Evolutionary conservation across 2,329 filamentous ascomycete species (phyloP).

Genomic region (Podosphaera fusca): DNA sequence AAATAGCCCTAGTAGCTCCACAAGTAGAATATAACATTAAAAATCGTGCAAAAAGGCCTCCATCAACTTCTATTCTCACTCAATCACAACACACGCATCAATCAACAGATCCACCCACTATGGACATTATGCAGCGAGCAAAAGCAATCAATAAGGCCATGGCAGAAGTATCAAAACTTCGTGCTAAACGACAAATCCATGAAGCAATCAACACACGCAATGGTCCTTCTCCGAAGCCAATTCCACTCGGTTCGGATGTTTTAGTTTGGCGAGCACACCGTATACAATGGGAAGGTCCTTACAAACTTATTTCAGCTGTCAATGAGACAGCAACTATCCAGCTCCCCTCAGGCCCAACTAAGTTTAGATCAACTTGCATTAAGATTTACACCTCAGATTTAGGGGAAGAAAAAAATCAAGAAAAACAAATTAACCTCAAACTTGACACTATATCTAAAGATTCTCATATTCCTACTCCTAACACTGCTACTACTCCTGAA

Average conservation of each 20-base stretch:
- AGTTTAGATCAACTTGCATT: not conserved
- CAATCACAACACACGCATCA: too few species aligned
- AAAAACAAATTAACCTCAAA: not conserved
- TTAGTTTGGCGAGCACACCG: conserved; percentile 2
- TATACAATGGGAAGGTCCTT: conserved; percentile 1
- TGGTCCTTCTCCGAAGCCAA: not conserved
- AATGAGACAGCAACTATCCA: not conserved
- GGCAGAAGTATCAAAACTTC: conserved; percentile 3
- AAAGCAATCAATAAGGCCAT: conserved; percentile 3
- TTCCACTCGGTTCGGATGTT: conserved; percentile 1
- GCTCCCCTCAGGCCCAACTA: not conserved
- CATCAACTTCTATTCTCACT: too few species aligned
- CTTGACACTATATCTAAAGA: too few species aligned
- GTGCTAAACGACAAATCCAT: not conserved
- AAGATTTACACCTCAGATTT: not conserved
- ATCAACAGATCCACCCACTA: too few species aligned
- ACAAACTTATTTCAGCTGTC: not conserved
- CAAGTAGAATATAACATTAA: too few species aligned
- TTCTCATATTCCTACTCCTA: too few species aligned
- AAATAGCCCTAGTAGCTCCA: too few species aligned
- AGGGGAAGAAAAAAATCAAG: not conserved
- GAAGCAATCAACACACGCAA: conserved; percentile 1
- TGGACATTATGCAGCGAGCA: not conserved
- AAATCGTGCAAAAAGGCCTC: too few species aligned
- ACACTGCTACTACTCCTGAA: too few species aligned